Evolutionary conservation across 176 grass and related monocot species (phyloP).

Genomic region (Coix lacrymajobi): DNA sequence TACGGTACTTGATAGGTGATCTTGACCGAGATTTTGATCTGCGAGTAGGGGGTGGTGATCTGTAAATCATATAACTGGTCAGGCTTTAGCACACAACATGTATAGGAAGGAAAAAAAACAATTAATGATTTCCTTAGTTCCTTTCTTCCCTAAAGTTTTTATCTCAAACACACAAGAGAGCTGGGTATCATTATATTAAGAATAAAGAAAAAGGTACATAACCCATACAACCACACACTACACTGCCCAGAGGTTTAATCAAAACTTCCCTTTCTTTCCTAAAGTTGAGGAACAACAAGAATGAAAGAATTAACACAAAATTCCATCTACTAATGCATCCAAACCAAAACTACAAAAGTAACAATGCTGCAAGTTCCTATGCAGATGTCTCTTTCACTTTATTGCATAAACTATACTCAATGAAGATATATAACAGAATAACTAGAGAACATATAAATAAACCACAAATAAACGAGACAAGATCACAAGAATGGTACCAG

Average conservation of each 20-base stretch:
- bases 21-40: slow-evolving; percentile 81
- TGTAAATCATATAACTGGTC: slow-evolving; percentile 39
- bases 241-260: neutral
- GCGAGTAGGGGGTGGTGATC: slow-evolving; percentile 49
- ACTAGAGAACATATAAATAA: neutral
- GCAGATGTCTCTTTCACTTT: neutral
- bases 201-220: neutral
- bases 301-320: neutral
- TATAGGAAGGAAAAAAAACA: neutral
- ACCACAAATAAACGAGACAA: neutral
- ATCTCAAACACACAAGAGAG: neutral
- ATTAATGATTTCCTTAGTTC: neutral
- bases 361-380: neutral
- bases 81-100: neutral
- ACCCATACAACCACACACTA: neutral
- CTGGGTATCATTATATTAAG: neutral
- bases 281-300: neutral
- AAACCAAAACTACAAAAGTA: slow-evolving; percentile 20
- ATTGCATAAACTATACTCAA: neutral
- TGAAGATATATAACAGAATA: neutral
- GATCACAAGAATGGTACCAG: neutral
- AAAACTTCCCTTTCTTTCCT: neutral
- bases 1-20: slow-evolving; percentile 85
- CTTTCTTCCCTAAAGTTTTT: neutral
- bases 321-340: neutral